A percentile compares a stretch with the other conserved stretches of the same genome.
Conservation (phyloP, 192 early-diverging fungal genomes). For the Endogone sp. region DNA sequence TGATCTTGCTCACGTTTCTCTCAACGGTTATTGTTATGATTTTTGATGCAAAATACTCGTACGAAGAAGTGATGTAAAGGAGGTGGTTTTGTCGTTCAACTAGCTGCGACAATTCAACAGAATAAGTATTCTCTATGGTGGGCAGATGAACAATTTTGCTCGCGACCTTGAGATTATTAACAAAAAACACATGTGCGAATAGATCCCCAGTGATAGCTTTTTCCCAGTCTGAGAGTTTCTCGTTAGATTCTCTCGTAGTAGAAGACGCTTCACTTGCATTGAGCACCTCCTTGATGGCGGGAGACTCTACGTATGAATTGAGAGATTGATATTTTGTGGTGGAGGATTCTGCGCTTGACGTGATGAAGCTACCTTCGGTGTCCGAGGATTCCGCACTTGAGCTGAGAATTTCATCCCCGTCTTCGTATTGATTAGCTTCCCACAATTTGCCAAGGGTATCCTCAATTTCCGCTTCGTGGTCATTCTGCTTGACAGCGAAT, state of each 20-base stretch:
- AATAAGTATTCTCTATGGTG: not conserved
- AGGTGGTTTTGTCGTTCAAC: not conserved
- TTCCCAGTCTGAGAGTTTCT: not conserved
- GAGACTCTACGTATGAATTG: not conserved
- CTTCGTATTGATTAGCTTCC: not conserved
- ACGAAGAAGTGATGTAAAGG: not conserved
- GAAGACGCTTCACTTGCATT: not conserved
- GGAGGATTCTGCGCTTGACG: not conserved
- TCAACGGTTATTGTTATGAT: not conserved
- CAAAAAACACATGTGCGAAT: not conserved
- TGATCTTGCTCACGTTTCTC: not conserved
- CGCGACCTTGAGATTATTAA: not conserved
- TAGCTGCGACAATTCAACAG: not conserved
- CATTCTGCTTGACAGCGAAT: slow-evolving; percentile 3
- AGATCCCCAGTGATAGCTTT: not conserved
- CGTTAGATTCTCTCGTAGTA: not conserved
- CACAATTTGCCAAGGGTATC: not conserved
- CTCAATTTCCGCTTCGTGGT: not conserved
- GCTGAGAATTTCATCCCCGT: not conserved
- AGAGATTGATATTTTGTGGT: not conserved
- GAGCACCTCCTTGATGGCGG: not conserved
- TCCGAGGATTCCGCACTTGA: not conserved
- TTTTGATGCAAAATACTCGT: not conserved
- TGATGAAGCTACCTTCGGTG: not conserved
- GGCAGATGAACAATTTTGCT: not conserved